Evolutionary conservation across 2,329 filamentous ascomycete species (phyloP).

Genomic region (Hypoxylon sp.): DNA sequence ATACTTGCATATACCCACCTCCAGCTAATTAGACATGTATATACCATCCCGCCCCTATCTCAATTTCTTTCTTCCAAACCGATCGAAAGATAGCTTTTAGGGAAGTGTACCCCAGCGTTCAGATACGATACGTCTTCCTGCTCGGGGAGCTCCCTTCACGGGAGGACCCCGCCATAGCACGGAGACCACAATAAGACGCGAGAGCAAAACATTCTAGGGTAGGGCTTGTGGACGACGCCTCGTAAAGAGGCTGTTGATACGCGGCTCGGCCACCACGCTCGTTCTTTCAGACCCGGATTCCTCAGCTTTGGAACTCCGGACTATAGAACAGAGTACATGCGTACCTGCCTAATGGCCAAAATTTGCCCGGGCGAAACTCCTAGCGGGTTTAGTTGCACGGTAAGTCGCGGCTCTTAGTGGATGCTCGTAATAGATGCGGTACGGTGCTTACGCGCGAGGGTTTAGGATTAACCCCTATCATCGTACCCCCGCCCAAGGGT

Average conservation of each 20-base stretch:
- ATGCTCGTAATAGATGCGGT: neutral
- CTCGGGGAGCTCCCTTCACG: constrained; percentile 51
- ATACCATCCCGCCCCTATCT: constrained; percentile 17
- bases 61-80: neutral
- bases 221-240: constrained; percentile 41
- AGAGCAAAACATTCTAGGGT: constrained; percentile 59
- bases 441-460: neutral
- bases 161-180: constrained; percentile 58
- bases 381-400: neutral
- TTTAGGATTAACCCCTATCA: neutral
- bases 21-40: constrained; percentile 45
- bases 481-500: neutral
- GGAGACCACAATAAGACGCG: constrained; percentile 70
- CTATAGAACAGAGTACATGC: constrained; percentile 73
- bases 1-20: constrained; percentile 55
- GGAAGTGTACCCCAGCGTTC: constrained; percentile 57
- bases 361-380: neutral
- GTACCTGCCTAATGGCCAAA: neutral
- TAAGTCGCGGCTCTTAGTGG: constrained; percentile 2
- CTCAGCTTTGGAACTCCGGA: constrained; percentile 70
- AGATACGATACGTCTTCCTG: constrained; percentile 74
- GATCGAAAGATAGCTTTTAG: neutral
- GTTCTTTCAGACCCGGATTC: constrained; percentile 72
- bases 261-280: constrained; percentile 54
- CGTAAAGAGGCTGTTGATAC: constrained; percentile 31